Conservation (phyloP, 371 early-diverging fungal genomes). For the Mucor lusitanicus region DNA sequence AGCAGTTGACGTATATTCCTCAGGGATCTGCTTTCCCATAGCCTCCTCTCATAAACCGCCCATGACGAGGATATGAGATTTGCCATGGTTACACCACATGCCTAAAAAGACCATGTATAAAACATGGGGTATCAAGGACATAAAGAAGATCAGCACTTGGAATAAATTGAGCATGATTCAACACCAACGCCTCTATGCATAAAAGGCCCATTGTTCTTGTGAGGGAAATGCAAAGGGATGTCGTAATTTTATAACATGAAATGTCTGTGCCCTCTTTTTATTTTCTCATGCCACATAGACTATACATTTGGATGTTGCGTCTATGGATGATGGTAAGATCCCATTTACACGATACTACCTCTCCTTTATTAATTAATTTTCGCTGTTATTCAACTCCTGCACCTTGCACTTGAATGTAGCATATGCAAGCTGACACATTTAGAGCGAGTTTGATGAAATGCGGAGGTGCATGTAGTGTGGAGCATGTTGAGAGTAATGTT, state of each 20-base stretch:
- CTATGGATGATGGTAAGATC: no score
- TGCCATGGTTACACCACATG: neutral
- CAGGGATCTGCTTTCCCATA: no score
- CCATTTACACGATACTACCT: neutral
- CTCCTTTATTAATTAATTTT: neutral
- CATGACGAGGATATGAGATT: neutral
- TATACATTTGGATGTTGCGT: no score
- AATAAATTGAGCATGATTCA: neutral
- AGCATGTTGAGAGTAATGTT: neutral
- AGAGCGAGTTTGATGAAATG: neutral
- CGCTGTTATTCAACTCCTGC: neutral
- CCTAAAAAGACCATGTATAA: neutral
- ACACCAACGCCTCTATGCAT: neutral
- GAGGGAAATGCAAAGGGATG: no score
- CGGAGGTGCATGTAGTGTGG: neutral
- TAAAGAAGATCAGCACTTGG: neutral
- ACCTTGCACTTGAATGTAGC: neutral
- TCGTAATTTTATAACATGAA: neutral
- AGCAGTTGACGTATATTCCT: no score
- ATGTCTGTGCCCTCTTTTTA: neutral
- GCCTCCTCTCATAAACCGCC: no score
- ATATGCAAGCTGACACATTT: neutral
- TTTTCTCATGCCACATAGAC: no score
- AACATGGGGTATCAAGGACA: neutral
- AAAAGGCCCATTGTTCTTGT: no score